Conservation (phyloP, 1,284 basidiomycete species). For the Farysia itapuensis region DNA sequence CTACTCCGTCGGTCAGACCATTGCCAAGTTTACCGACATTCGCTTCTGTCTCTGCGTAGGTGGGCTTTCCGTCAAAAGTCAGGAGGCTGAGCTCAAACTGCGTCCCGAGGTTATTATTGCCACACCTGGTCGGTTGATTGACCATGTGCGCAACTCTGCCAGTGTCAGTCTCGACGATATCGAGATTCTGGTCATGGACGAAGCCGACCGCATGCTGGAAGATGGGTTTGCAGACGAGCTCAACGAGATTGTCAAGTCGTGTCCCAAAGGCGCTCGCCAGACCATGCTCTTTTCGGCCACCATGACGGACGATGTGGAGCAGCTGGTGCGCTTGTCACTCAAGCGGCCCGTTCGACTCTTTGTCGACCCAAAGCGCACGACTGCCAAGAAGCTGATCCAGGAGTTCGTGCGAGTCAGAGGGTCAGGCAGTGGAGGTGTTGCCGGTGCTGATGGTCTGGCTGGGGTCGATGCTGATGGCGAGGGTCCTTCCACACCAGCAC, state of each 20-base stretch:
- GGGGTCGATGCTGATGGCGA: slow-evolving; percentile 89
- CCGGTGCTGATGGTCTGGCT: slow-evolving; percentile 66
- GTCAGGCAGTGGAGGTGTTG: slow-evolving; percentile 15
- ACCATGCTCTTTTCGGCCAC: slow-evolving; percentile 93
- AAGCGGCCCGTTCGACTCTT: slow-evolving; percentile 77
- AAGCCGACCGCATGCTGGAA: slow-evolving; percentile 97
- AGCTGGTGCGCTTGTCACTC: slow-evolving; percentile 89
- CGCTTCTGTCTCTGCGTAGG: slow-evolving; percentile 96
- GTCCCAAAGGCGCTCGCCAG: slow-evolving; percentile 66
- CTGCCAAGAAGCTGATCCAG: slow-evolving; percentile 85
- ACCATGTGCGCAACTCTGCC: slow-evolving; percentile 92
- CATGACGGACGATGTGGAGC: slow-evolving; percentile 95
- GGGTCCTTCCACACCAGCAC: slow-evolving; percentile 63
- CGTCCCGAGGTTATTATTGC: slow-evolving; percentile 98
- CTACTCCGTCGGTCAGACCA: slow-evolving; percentile 87
- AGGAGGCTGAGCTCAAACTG: slow-evolving; percentile 90
- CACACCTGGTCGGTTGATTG: slow-evolving; percentile 94
- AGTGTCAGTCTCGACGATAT: slow-evolving; percentile 90
- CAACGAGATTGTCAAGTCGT: slow-evolving; percentile 88
- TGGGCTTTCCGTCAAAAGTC: slow-evolving; percentile 88
- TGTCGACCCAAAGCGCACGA: slow-evolving; percentile 87
- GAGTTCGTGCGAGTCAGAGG: slow-evolving; percentile 69
- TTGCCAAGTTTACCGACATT: slow-evolving; percentile 84
- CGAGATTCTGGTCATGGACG: slow-evolving; percentile 99
- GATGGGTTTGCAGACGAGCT: slow-evolving; percentile 95